These are phyloP conservation scores for Quercus phellos DNA, from an alignment of 331 rosid species.

Conservation along the genomic window DNA sequence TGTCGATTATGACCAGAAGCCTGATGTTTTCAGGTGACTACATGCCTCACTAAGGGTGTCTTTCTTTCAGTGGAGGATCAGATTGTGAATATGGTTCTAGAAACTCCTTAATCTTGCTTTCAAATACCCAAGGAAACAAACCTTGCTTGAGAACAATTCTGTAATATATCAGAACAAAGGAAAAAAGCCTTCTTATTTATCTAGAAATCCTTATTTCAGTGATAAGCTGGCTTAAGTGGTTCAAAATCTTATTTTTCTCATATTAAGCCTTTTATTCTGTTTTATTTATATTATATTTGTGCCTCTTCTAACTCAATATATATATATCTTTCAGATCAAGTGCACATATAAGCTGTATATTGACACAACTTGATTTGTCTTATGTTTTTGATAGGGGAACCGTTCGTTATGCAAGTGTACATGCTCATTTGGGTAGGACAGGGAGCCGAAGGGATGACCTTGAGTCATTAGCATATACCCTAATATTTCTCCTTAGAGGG, in stretches of 20 bases:
- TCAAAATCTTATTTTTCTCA: not conserved
- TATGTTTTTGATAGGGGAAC: constrained; percentile 63
- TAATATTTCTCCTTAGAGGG: constrained; percentile 84
- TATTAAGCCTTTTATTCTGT: not conserved
- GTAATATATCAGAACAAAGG: not conserved
- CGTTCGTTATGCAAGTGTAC: constrained; percentile 91
- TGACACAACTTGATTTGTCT: constrained; percentile 1
- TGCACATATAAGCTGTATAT: not conserved
- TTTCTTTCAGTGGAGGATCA: not conserved
- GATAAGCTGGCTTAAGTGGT: not conserved
- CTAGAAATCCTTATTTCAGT: not conserved
- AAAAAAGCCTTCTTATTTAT: not conserved
- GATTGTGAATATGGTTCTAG: not conserved
- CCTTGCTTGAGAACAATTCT: not conserved
- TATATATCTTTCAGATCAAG: not conserved
- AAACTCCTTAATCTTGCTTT: not conserved
- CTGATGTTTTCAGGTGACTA: constrained; percentile 74
- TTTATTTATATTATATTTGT: not conserved
- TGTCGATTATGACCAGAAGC: constrained; percentile 93
- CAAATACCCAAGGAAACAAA: not conserved
- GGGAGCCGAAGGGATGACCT: constrained; percentile 96
- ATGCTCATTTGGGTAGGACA: constrained; percentile 94
- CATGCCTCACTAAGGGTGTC: not conserved
- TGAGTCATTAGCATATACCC: constrained; percentile 85
- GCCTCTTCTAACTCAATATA: not conserved